Percentiles rank a stretch among this genome's conserved stretches.
Conservation (phyloP, 2,329 filamentous ascomycete species). For the Exophiala oligosperma region DNA sequence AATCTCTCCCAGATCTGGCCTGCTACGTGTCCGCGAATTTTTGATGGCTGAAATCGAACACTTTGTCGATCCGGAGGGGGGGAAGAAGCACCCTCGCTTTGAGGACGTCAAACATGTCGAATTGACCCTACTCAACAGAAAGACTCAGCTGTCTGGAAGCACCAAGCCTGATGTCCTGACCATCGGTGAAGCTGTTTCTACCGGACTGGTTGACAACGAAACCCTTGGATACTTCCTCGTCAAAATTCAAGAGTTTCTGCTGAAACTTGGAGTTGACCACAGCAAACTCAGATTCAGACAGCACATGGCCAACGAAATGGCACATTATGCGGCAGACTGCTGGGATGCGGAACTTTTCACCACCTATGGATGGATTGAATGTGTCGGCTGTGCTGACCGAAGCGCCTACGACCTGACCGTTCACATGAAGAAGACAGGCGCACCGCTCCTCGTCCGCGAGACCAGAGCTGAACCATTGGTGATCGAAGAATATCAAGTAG, state of each 20-base stretch:
- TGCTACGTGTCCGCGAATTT: conserved; percentile 93
- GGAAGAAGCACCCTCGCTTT: conserved; percentile 93
- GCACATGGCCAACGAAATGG: conserved; percentile 89
- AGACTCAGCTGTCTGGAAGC: conserved; percentile 84
- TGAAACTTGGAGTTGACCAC: conserved; percentile 83
- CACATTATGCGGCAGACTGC: conserved; percentile 95
- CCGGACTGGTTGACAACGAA: conserved; percentile 89
- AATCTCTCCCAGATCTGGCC: conserved; percentile 87
- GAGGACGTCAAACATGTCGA: conserved; percentile 79
- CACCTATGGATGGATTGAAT: conserved; percentile 96
- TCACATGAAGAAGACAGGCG: conserved; percentile 89
- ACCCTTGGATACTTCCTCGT: conserved; percentile 97
- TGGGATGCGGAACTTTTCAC: conserved; percentile 96
- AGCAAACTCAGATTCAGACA: conserved; percentile 93
- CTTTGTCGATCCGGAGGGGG: conserved; percentile 89
- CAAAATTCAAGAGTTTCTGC: conserved; percentile 85
- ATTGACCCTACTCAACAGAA: conserved; percentile 78
- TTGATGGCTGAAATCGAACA: conserved; percentile 99
- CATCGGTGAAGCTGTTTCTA: conserved; percentile 82
- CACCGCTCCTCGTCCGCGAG: conserved; percentile 81
- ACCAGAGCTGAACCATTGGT: conserved; percentile 73
- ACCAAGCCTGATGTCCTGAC: conserved; percentile 71
- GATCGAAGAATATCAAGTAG: conserved; percentile 84
- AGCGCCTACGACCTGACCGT: conserved; percentile 93
- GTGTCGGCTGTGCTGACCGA: conserved; percentile 92